Conservation (phyloP, 108 stramenopile genomes). For the Fragilaria crotonensis region DNA sequence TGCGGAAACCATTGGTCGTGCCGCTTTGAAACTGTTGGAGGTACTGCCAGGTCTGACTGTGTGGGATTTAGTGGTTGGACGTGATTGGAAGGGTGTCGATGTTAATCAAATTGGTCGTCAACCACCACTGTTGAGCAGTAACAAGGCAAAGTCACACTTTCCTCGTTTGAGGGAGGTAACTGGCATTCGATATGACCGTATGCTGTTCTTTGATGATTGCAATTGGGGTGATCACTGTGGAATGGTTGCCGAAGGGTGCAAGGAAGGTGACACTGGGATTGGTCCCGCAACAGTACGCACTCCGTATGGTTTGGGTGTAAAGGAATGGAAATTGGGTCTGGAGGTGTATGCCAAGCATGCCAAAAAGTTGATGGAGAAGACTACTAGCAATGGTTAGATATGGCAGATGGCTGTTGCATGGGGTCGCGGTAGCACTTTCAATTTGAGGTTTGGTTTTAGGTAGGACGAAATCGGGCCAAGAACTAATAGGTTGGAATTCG, state of each 20-base stretch:
- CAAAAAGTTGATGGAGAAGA: too few species aligned
- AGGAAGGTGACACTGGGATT: conserved; percentile 42
- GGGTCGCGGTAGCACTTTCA: too few species aligned
- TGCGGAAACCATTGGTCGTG: conserved; percentile 67
- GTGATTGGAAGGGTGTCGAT: conserved; percentile 73
- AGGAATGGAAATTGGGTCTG: conserved; percentile 60
- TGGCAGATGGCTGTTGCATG: too few species aligned
- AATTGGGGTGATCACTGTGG: conserved; percentile 86
- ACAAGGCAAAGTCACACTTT: conserved; percentile 84
- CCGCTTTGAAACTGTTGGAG: conserved; percentile 68
- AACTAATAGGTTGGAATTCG: too few species aligned
- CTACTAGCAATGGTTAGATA: too few species aligned
- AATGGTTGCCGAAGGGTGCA: conserved; percentile 65
- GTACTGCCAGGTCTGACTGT: conserved; percentile 75
- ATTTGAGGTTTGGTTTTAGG: too few species aligned
- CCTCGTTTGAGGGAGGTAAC: conserved; percentile 70
- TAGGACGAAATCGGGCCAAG: too few species aligned
- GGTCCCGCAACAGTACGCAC: conserved; percentile 57
- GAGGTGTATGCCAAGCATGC: conserved; percentile 36
- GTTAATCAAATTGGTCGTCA: conserved; percentile 86
- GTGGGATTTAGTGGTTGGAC: conserved; percentile 59
- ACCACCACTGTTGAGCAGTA: conserved; percentile 54
- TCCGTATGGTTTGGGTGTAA: conserved; percentile 46
- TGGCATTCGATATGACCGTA: conserved; percentile 77
- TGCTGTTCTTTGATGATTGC: conserved; percentile 97